Conservation (phyloP, 768 basidiomycete genomes). For the Pleurotus citrinopileatus region DNA sequence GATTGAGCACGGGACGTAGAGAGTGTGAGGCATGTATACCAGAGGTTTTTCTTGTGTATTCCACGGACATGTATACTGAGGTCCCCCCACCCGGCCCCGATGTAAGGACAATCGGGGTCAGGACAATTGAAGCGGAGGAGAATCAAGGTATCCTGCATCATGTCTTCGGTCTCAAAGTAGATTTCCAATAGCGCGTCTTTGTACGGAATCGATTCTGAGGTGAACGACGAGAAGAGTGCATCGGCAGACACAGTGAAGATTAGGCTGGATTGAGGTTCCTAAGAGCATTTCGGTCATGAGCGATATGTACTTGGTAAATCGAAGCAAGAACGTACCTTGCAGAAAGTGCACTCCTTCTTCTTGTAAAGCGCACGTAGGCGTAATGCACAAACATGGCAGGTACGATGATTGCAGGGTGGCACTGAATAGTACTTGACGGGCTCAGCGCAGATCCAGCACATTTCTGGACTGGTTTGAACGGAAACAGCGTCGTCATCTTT, state of each 20-base stretch:
- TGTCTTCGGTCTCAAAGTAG: constrained; percentile 84
- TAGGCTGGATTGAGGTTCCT: constrained; percentile 75
- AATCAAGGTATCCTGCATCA: constrained; percentile 93
- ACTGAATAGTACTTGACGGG: constrained; percentile 87
- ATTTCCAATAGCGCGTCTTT: constrained; percentile 76
- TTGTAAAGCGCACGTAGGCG: constrained; percentile 91
- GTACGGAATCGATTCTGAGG: constrained; percentile 50
- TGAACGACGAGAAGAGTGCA: constrained; percentile 56
- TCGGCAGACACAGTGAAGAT: constrained; percentile 73
- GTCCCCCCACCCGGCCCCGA: constrained; percentile 86
- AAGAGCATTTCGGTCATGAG: neutral
- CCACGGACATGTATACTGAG: constrained; percentile 82
- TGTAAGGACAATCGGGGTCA: constrained; percentile 76
- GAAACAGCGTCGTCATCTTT: constrained; percentile 31
- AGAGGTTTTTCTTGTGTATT: constrained; percentile 74
- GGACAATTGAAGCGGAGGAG: constrained; percentile 96
- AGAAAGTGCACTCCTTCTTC: constrained; percentile 91
- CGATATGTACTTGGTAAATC: neutral
- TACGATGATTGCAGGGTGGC: constrained; percentile 89
- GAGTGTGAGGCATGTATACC: constrained; percentile 39
- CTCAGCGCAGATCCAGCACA: constrained; percentile 96
- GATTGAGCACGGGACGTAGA: neutral
- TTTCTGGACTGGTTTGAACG: constrained; percentile 9
- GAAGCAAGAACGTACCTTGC: constrained; percentile 62
- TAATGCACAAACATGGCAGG: constrained; percentile 91